These are phyloP conservation scores for Paspalum notatum DNA, from an alignment of 176 grass and related monocot species.

Conservation along the genomic window DNA sequence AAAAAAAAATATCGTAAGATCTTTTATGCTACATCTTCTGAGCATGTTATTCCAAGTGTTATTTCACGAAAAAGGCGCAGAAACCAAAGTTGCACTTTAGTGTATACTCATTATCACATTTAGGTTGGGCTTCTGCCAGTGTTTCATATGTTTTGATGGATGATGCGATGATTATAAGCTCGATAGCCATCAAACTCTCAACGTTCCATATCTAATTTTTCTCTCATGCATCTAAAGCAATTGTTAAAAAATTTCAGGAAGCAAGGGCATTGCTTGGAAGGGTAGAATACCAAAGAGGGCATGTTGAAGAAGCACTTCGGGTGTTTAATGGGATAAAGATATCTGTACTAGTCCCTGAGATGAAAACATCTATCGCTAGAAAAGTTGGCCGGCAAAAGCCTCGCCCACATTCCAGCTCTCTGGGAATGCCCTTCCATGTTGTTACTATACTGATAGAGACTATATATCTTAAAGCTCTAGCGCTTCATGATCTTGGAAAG, in stretches of 20 bases:
- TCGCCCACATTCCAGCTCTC: constrained; percentile 39
- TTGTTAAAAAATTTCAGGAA: constrained; percentile 61
- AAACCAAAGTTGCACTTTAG: not conserved
- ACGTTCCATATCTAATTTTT: not conserved
- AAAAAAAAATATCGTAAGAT: too few relatives aligned
- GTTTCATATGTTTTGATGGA: not conserved
- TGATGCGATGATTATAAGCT: not conserved
- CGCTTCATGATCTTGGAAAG: constrained; percentile 70
- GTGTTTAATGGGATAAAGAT: constrained; percentile 77
- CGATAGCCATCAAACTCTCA: constrained; percentile 15
- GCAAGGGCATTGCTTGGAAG: constrained; percentile 85
- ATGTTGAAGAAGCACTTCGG: constrained; percentile 71
- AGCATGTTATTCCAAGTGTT: not conserved
- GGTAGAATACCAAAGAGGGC: constrained; percentile 71
- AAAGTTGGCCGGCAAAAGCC: constrained; percentile 47
- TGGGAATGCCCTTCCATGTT: constrained; percentile 62
- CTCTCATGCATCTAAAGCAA: constrained; percentile 10
- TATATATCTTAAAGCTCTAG: constrained; percentile 75
- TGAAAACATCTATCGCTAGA: constrained; percentile 58
- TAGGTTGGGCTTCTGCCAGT: not conserved
- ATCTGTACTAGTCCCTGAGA: constrained; percentile 47
- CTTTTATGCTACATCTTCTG: not conserved
- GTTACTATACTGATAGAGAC: constrained; percentile 68
- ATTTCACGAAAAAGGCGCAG: not conserved
- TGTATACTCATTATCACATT: constrained; percentile 14